phyloP scores from a whole-genome alignment of 129 eudicot genomes.

The Chrysanthemum makinoi region DNA sequence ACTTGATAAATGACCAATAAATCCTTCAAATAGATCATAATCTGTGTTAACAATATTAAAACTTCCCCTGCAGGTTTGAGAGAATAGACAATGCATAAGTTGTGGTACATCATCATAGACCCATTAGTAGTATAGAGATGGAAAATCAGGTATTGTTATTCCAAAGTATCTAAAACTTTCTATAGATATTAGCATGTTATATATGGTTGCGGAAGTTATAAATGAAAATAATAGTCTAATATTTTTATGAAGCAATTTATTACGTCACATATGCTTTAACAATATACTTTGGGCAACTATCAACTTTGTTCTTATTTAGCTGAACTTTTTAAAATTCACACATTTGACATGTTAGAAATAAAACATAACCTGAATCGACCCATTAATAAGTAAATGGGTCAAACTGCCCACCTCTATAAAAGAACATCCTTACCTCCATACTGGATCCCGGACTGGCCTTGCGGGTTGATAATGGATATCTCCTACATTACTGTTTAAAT shows the following conservation, averaged over 20 bases:
- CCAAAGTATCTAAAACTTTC: too few relatives aligned
- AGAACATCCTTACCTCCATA: conserved; percentile 46
- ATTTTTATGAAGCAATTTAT: too few relatives aligned
- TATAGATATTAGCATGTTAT: too few relatives aligned
- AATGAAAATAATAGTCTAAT: too few relatives aligned
- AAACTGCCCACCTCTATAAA: background rate
- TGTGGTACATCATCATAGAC: background rate
- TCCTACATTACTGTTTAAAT: background rate
- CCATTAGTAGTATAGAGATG: background rate
- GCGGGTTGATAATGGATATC: conserved; percentile 20
- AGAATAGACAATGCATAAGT: conserved; percentile 9
- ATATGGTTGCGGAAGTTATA: too few relatives aligned
- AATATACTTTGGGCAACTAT: too few relatives aligned
- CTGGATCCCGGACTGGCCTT: conserved; percentile 39
- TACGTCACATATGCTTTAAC: too few relatives aligned
- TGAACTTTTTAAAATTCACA: too few relatives aligned
- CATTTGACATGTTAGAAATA: too few relatives aligned
- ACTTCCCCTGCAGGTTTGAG: conserved; percentile 50
- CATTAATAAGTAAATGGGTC: background rate
- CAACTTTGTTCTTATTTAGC: too few relatives aligned
- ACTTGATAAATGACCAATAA: conserved; percentile 57
- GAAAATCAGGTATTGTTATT: too few relatives aligned
- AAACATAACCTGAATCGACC: background rate
- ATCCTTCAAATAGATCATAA: conserved; percentile 40
- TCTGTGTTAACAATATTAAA: conserved; percentile 37